Percentiles rank a stretch among this genome's conserved stretches.
Evolutionary conservation across 331 rosid genomes (phyloP).

Genomic region (Quercus tomentella): DNA sequence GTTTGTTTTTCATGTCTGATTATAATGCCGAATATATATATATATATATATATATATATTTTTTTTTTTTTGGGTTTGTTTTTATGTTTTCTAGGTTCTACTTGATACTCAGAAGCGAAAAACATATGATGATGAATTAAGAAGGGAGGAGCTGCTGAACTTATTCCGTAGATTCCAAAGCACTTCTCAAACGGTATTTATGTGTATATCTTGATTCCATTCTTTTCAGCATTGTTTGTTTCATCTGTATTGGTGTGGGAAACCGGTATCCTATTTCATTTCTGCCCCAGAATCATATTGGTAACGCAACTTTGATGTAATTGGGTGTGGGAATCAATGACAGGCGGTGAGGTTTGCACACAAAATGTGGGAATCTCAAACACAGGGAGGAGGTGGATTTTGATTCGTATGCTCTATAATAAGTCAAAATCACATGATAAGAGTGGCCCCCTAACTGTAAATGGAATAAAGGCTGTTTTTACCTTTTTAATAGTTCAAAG

Average conservation of each 20-base stretch:
- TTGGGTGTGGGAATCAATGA: background rate
- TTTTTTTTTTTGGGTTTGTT: constrained; percentile 5
- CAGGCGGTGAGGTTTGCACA: background rate
- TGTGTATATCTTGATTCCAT: background rate
- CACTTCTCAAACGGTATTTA: constrained; percentile 58
- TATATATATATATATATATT: no score
- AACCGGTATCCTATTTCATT: background rate
- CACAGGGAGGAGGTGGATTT: background rate
- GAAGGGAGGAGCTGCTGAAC: constrained; percentile 85
- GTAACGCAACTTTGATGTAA: background rate
- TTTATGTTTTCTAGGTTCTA: constrained; percentile 53
- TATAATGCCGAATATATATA: background rate
- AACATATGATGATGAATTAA: constrained; percentile 88
- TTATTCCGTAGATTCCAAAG: constrained; percentile 68
- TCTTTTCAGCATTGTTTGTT: constrained; percentile 8
- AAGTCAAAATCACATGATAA: background rate
- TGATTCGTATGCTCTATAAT: background rate
- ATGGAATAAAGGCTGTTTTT: background rate
- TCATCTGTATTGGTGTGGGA: background rate
- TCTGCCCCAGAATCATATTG: background rate
- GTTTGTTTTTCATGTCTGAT: constrained; percentile 12
- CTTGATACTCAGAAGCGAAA: constrained; percentile 86
- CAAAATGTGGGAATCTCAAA: background rate
- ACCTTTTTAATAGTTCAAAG: background rate
- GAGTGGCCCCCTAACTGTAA: background rate